These are phyloP conservation scores for Puccinellia tenuiflora DNA, from an alignment of 176 grass and related monocot genomes.

Conservation along the genomic window DNA sequence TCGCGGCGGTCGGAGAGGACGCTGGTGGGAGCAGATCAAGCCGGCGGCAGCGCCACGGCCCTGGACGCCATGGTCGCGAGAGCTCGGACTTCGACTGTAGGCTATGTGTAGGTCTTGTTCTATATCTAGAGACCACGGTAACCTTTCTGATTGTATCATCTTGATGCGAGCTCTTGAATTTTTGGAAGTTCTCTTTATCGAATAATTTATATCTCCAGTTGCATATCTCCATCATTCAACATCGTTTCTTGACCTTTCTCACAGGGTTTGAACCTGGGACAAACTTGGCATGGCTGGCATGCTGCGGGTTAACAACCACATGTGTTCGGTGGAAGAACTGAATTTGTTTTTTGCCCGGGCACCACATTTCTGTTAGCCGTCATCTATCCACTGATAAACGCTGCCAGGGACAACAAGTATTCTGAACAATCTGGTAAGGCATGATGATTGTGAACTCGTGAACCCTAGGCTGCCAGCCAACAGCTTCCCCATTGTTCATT, in stretches of 20 bases:
- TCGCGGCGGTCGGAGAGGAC: too few species aligned
- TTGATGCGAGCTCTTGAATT: too few species aligned
- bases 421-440: background rate
- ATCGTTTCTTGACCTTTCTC: background rate
- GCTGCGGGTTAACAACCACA: background rate
- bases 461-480: background rate
- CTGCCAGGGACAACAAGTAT: background rate
- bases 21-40: too few species aligned
- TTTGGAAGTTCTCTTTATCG: too few species aligned
- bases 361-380: background rate
- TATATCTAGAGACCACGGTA: too few species aligned
- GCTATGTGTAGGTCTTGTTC: too few species aligned
- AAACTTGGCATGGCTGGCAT: slow-evolving; percentile 11
- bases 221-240: background rate
- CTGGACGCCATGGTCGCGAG: too few species aligned
- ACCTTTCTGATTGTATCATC: too few species aligned
- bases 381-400: background rate
- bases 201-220: background rate
- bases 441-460: background rate
- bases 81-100: too few species aligned
- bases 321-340: background rate
- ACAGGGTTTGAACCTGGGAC: background rate
- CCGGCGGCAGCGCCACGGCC: too few species aligned
- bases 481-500: background rate
- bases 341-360: background rate